phyloP scores from a whole-genome alignment of 306 rosid genomes.

The Castanea mollissima region DNA sequence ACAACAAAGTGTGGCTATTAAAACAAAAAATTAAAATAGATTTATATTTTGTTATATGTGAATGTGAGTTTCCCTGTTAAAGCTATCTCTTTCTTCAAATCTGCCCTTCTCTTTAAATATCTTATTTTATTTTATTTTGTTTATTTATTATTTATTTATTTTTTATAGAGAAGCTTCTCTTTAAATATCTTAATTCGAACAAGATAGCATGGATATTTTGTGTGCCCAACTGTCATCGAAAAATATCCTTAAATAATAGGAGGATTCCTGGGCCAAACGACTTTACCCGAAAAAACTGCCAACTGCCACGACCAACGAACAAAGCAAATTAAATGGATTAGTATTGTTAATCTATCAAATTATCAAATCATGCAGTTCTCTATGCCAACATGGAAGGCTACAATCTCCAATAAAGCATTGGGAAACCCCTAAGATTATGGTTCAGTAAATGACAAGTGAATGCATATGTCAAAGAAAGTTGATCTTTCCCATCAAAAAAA shows the following conservation, averaged over 20 bases:
- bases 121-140: not conserved
- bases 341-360: slow-evolving; percentile 17
- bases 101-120: slow-evolving; percentile 19
- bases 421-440: not conserved
- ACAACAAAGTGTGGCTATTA: too few species aligned
- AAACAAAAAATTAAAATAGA: too few species aligned
- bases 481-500: too few species aligned
- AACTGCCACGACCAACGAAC: slow-evolving; percentile 50
- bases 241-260: slow-evolving; percentile 32
- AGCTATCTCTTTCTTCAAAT: slow-evolving; percentile 11
- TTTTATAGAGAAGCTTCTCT: not conserved
- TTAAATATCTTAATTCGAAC: slow-evolving; percentile 11
- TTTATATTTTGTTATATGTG: not conserved
- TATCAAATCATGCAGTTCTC: slow-evolving; percentile 28
- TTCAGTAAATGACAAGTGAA: not conserved
- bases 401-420: slow-evolving; percentile 28
- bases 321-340: slow-evolving; percentile 9
- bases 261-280: slow-evolving; percentile 40
- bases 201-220: slow-evolving; percentile 22
- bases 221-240: slow-evolving; percentile 31
- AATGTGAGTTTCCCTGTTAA: not conserved
- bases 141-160: too few species aligned
- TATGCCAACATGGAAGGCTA: slow-evolving; percentile 20
- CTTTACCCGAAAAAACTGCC: slow-evolving; percentile 73
- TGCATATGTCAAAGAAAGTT: slow-evolving; percentile 25